Evolutionary conservation across 495 filamentous ascomycete species (phyloP).

Genomic region (Lichina pygmaea): DNA sequence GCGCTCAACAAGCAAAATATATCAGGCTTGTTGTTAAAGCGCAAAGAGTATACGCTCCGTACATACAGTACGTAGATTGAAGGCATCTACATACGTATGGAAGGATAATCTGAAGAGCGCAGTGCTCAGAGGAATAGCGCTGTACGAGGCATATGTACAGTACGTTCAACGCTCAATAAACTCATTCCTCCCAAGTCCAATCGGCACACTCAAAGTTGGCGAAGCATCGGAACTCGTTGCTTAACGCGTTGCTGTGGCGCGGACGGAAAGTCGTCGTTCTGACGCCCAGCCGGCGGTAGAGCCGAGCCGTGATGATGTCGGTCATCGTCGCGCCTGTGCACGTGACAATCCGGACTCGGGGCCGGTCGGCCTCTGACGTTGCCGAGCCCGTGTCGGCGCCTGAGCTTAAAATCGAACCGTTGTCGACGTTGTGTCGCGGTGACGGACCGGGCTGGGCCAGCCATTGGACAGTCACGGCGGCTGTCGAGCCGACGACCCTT

Average conservation of each 20-base stretch:
- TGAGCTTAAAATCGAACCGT: neutral
- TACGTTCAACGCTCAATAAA: neutral
- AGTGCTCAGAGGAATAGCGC: neutral
- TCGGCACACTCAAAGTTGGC: constrained; percentile 36
- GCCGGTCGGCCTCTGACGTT: constrained; percentile 3
- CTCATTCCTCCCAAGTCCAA: constrained; percentile 17
- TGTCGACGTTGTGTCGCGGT: neutral
- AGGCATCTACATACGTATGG: too few relatives aligned
- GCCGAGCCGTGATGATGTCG: constrained; percentile 16
- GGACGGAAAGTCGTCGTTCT: constrained; percentile 32
- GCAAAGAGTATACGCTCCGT: too few relatives aligned
- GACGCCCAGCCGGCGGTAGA: constrained; percentile 22
- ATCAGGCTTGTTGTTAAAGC: too few relatives aligned
- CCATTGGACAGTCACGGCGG: constrained; percentile 47
- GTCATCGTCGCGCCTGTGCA: constrained; percentile 51
- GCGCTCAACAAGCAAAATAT: neutral
- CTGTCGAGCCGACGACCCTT: constrained; percentile 10
- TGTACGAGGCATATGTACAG: neutral
- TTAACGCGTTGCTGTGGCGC: constrained; percentile 34
- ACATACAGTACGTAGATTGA: too few relatives aligned
- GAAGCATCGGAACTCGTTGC: constrained; percentile 59
- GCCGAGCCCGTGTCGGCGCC: neutral
- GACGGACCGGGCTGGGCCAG: constrained; percentile 20
- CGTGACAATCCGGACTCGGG: constrained; percentile 24
- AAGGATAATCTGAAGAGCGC: neutral